phyloP scores from a whole-genome alignment of 768 basidiomycete species.

The Psilocybe cubensis region DNA sequence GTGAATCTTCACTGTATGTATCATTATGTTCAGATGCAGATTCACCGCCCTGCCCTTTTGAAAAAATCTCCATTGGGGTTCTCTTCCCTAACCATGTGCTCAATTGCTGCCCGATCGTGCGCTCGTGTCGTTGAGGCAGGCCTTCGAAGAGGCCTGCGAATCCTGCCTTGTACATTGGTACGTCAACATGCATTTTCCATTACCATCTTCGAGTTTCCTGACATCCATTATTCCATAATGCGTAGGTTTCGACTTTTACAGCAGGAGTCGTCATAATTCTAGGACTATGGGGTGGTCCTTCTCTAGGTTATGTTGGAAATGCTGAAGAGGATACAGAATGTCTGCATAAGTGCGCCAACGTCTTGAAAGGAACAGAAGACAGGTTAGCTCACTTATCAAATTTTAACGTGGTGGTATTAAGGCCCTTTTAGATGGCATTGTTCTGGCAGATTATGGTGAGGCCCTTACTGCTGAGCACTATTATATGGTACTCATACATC shows the following conservation, averaged over 20 bases:
- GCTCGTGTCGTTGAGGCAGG: slow-evolving; percentile 67
- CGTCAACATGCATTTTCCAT: not conserved
- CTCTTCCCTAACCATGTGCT: slow-evolving; percentile 68
- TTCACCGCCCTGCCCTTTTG: slow-evolving; percentile 71
- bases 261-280: slow-evolving; percentile 56
- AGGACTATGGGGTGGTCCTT: slow-evolving; percentile 55
- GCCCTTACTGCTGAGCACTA: not conserved
- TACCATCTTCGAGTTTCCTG: not conserved
- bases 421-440: slow-evolving; percentile 34
- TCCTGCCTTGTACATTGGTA: slow-evolving; percentile 36
- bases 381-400: slow-evolving; percentile 24
- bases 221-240: not conserved
- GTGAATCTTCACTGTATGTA: slow-evolving; percentile 45
- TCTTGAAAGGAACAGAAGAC: slow-evolving; percentile 42
- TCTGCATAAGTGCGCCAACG: slow-evolving; percentile 55
- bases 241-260: slow-evolving; percentile 37
- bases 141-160: slow-evolving; percentile 33
- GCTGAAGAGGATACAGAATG: slow-evolving; percentile 48
- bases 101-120: slow-evolving; percentile 73
- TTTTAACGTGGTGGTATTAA: not conserved
- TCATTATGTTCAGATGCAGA: slow-evolving; percentile 61
- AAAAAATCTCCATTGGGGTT: slow-evolving; percentile 44
- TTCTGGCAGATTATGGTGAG: slow-evolving; percentile 41
- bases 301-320: slow-evolving; percentile 39
- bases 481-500: not conserved